Evolutionary conservation across 2,329 filamentous ascomycete species (phyloP).

Genomic region (Aureobasidium sp.): DNA sequence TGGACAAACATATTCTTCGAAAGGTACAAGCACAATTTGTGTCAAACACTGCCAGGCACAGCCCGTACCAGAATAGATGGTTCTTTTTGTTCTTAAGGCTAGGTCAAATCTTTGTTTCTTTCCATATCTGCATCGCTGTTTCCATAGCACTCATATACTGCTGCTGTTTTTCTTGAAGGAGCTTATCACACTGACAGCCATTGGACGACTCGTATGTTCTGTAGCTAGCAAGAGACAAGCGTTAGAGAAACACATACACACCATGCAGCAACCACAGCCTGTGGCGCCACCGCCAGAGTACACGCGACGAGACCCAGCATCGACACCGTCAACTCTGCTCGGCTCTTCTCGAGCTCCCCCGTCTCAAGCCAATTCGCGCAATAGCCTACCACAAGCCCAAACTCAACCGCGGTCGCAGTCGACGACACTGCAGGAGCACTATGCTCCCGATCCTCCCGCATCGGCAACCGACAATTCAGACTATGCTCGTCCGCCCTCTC

Average conservation of each 20-base stretch:
- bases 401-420: not conserved
- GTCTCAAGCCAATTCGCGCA: not conserved
- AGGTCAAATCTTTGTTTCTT: not conserved
- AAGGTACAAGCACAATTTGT: not conserved
- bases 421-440: not conserved
- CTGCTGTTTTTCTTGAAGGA: not conserved
- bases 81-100: not conserved
- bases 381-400: not conserved
- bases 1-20: not conserved
- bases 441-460: not conserved
- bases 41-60: not conserved
- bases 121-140: not conserved
- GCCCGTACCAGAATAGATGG: not conserved
- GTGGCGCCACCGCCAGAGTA: conserved; percentile 1
- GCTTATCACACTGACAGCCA: not conserved
- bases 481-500: conserved; percentile 7
- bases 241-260: not conserved
- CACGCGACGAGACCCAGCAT: not conserved
- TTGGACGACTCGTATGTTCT: not conserved
- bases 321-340: not conserved
- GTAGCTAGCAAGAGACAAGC: not conserved
- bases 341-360: not conserved
- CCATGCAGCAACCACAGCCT: not conserved
- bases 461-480: not conserved
- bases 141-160: not conserved